Evolutionary conservation across 2,329 filamentous ascomycete species (phyloP).

Genomic region (Fusarium algeriense): DNA sequence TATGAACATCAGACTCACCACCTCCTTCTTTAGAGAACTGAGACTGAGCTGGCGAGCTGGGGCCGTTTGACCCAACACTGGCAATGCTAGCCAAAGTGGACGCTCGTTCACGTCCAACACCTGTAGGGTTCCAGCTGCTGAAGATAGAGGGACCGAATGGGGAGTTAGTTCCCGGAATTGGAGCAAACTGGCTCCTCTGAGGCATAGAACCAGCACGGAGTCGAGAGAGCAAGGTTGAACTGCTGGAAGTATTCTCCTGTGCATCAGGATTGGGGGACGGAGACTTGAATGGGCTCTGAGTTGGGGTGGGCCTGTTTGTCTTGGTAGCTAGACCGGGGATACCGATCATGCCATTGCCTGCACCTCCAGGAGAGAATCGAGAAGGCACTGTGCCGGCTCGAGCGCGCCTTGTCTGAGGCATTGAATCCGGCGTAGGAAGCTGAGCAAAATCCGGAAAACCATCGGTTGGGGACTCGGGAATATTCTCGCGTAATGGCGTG

Average conservation of each 20-base stretch:
- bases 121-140: conserved; percentile 81
- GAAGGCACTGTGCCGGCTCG: conserved; percentile 97
- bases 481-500: conserved; percentile 95
- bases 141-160: conserved; percentile 94
- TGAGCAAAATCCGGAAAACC: conserved; percentile 92
- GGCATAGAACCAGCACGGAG: conserved; percentile 95
- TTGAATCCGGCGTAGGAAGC: conserved; percentile 73
- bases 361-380: conserved; percentile 83
- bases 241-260: conserved; percentile 62
- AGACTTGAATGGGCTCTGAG: conserved; percentile 86
- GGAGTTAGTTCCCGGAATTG: conserved; percentile 65
- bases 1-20: conserved; percentile 86
- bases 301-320: conserved; percentile 85
- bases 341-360: conserved; percentile 69
- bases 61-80: conserved; percentile 91
- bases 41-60: conserved; percentile 87
- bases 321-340: conserved; percentile 75
- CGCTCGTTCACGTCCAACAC: conserved; percentile 79
- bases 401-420: conserved; percentile 80
- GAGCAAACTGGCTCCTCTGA: conserved; percentile 79
- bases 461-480: conserved; percentile 95
- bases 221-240: conserved; percentile 83
- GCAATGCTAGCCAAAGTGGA: conserved; percentile 85
- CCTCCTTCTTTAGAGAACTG: conserved; percentile 87
- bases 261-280: conserved; percentile 67